phyloP scores from a whole-genome alignment of 2,329 filamentous ascomycete species.

The Knoxdaviesia capensis region DNA sequence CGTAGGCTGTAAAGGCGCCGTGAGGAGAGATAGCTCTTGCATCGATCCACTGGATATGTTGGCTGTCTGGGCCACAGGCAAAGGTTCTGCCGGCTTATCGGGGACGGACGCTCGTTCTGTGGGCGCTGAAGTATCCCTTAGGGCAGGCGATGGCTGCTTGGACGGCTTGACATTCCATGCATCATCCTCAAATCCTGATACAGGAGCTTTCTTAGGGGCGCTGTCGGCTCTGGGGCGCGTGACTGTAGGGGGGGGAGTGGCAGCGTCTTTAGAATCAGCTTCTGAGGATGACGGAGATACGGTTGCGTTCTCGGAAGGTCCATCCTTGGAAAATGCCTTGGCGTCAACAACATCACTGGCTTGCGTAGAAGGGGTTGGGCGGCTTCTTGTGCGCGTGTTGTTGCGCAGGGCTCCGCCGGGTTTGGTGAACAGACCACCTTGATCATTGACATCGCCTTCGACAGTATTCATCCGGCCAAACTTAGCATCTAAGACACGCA shows the following conservation, averaged over 20 bases:
- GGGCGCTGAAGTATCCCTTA: too few species aligned
- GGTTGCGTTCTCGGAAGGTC: too few species aligned
- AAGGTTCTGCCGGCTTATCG: too few species aligned
- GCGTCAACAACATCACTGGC: slow-evolving; percentile 72
- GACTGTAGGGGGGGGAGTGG: slow-evolving; percentile 9
- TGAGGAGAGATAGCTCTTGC: slow-evolving; percentile 34
- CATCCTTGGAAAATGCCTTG: slow-evolving; percentile 57
- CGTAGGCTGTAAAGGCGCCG: slow-evolving; percentile 30
- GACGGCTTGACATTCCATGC: slow-evolving; percentile 51
- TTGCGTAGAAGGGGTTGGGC: slow-evolving; percentile 71
- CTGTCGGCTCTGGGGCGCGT: slow-evolving; percentile 4
- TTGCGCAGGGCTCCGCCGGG: slow-evolving; percentile 81
- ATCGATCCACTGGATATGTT: slow-evolving; percentile 36
- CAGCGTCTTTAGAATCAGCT: slow-evolving; percentile 4
- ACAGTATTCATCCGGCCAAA: slow-evolving; percentile 42
- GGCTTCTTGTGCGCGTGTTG: slow-evolving; percentile 69
- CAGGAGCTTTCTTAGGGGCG: slow-evolving; percentile 11
- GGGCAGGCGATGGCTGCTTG: too few species aligned
- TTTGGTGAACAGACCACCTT: slow-evolving; percentile 67
- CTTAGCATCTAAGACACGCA: slow-evolving; percentile 69
- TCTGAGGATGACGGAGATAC: not conserved
- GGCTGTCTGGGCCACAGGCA: too few species aligned
- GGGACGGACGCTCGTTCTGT: too few species aligned
- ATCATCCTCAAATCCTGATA: slow-evolving; percentile 74
- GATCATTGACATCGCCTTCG: slow-evolving; percentile 32